Conservation (phyloP, 768 basidiomycete genomes). For the Mrakia frigida region DNA sequence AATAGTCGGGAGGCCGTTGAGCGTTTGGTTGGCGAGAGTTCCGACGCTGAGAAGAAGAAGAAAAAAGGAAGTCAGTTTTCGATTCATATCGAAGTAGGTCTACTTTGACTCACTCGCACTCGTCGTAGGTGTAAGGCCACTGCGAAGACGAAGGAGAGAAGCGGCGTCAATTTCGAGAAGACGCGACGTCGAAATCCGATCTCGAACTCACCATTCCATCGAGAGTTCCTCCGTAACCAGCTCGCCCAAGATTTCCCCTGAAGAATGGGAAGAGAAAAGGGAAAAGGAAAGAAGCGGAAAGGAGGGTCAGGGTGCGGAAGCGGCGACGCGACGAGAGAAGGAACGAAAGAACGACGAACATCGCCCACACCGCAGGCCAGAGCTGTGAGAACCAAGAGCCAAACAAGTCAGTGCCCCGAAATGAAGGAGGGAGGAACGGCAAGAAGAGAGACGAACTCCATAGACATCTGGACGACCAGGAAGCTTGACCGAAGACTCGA, state of each 20-base stretch:
- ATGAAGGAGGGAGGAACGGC: background rate
- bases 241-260: constrained; percentile 32
- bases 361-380: constrained; percentile 37
- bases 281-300: too few relatives aligned
- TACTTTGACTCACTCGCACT: constrained; percentile 28
- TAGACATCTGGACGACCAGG: constrained; percentile 21
- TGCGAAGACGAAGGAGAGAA: background rate
- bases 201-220: constrained; percentile 17
- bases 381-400: constrained; percentile 52
- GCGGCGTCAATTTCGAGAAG: background rate
- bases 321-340: too few relatives aligned
- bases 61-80: too few relatives aligned
- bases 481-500: constrained; percentile 23
- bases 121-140: constrained; percentile 29
- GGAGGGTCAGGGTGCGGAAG: too few relatives aligned
- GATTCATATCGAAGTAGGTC: too few relatives aligned
- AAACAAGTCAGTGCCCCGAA: background rate
- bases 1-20: constrained; percentile 6
- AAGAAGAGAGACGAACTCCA: constrained; percentile 34
- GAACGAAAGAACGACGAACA: too few relatives aligned
- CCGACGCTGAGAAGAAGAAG: background rate
- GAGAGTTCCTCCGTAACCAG: constrained; percentile 31
- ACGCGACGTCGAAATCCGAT: too few relatives aligned
- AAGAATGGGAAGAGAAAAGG: too few relatives aligned
- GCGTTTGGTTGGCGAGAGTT: constrained; percentile 25